phyloP scores from a whole-genome alignment of 2,329 filamentous ascomycete species.

The Ceratocystis eucalypticola region DNA sequence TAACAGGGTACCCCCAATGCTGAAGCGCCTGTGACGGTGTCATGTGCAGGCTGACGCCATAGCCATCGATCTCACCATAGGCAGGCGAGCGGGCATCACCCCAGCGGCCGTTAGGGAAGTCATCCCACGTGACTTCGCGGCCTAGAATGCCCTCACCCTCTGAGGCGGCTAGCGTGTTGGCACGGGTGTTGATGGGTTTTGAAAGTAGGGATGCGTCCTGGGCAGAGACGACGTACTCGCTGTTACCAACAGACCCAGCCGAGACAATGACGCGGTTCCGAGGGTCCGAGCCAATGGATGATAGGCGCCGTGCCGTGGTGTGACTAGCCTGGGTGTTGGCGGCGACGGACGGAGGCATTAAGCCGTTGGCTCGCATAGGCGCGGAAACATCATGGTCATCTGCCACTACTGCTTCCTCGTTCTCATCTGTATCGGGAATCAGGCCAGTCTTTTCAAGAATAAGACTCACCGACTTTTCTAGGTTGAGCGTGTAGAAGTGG shows the following conservation, averaged over 20 bases:
- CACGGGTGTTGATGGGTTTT: constrained; percentile 60
- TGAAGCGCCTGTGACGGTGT: constrained; percentile 68
- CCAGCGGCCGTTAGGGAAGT: constrained; percentile 93
- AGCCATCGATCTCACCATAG: constrained; percentile 95
- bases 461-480: constrained; percentile 91
- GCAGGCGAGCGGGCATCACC: constrained; percentile 85
- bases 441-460: constrained; percentile 77
- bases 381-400: constrained; percentile 20
- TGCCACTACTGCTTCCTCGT: constrained; percentile 29
- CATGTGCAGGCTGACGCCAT: constrained; percentile 89
- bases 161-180: constrained; percentile 81
- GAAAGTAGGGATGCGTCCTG: constrained; percentile 64
- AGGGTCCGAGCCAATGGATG: constrained; percentile 69
- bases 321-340: constrained; percentile 26
- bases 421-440: constrained; percentile 44
- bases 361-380: constrained; percentile 28
- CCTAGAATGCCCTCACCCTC: constrained; percentile 84
- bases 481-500: constrained; percentile 93
- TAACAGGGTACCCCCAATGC: constrained; percentile 71
- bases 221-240: constrained; percentile 58
- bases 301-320: constrained; percentile 47
- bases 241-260: constrained; percentile 43
- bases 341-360: constrained; percentile 33
- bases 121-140: constrained; percentile 94
- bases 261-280: constrained; percentile 79